These are phyloP conservation scores for Iberis pinnata DNA, from an alignment of 345 rosid genomes.

Conservation along the genomic window DNA sequence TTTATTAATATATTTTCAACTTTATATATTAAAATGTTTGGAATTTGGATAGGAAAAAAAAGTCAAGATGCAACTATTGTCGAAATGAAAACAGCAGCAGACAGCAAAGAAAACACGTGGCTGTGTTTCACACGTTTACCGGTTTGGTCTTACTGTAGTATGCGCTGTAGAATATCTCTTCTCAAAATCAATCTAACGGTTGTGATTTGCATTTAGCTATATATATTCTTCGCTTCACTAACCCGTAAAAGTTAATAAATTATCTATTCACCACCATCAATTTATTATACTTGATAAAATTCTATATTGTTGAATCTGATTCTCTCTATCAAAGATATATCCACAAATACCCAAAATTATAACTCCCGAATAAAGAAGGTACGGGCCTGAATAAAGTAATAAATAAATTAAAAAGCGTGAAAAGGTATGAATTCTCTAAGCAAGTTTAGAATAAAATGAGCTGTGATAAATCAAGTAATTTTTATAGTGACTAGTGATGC, in stretches of 20 bases:
- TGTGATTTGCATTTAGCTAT: slow-evolving; percentile 3
- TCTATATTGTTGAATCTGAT: slow-evolving; percentile 23
- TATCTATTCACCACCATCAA: slow-evolving; percentile 1
- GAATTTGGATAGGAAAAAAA: background rate
- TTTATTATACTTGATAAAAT: slow-evolving; percentile 1
- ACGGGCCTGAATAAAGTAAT: background rate
- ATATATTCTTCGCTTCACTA: slow-evolving; percentile 24
- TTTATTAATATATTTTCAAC: background rate
- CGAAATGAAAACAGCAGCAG: slow-evolving; percentile 30
- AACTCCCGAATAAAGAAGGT: background rate
- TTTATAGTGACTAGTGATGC: slow-evolving; percentile 10
- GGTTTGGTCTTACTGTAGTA: slow-evolving; percentile 16
- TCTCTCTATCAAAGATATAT: too few relatives aligned
- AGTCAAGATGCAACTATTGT: slow-evolving; percentile 33
- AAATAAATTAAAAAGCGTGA: background rate
- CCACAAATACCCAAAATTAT: too few relatives aligned
- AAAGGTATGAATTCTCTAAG: slow-evolving; percentile 20
- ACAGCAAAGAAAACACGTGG: slow-evolving; percentile 31
- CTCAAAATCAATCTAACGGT: slow-evolving; percentile 20
- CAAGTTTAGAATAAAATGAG: slow-evolving; percentile 35
- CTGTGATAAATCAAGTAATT: slow-evolving; percentile 22
- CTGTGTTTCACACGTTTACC: slow-evolving; percentile 18
- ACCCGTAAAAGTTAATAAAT: slow-evolving; percentile 15
- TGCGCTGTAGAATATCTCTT: slow-evolving; percentile 11
- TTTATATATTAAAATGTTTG: background rate